Base-by-base conservation (phyloP, 2,329 filamentous ascomycete genomes). In the Aureobasidium sp. region DNA sequence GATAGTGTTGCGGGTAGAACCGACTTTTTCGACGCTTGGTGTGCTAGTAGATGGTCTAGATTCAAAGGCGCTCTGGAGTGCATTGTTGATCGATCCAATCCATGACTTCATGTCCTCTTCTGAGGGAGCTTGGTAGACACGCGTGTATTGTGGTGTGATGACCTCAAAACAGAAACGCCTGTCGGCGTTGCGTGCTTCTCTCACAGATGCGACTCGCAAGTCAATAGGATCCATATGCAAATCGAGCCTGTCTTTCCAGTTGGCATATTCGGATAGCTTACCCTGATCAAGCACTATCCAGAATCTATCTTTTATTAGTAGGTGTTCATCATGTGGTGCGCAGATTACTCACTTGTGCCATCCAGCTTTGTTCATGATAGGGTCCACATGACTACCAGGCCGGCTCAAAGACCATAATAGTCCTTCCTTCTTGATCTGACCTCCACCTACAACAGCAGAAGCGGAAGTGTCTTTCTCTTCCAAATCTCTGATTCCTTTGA, bases 231-330 rank as follows among this genome's bases (percentile, higher is more conserved):
- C 94, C 86, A 96, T 97, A 73, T 99, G 95, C 29, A 97, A 80
- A 74, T 99, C 94, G 27, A 99, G 83, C 73, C 86, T 93, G 73
- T 99, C 91, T 76, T 99, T 99, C 94, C 94, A 99, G 74, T 99
- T 97, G 73, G 92, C 96, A 76, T 99, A 99, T 72, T 99, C 94
- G 1, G 93, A 97, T 17, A 99, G 82, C 73, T 94, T 96, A 27
- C 94, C 94, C 75, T 96, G 92, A 72, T 97, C 95, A 48, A 99
- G 81, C 2, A 99, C 94, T 66, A 99, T 95, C 94, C 94, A 99
- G 76, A 97, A 99, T 12, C 72, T 91, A 95, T 68, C 13, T 23
- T 20, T 48, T 42, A 36, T 65, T n/a, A 65, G 63, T 36, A 17
- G 62, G 78, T 68, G 79, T 68, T 26, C 10, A 23, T 37, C 20